Conservation (phyloP, 495 filamentous ascomycete species). For the Darksidea phi region DNA sequence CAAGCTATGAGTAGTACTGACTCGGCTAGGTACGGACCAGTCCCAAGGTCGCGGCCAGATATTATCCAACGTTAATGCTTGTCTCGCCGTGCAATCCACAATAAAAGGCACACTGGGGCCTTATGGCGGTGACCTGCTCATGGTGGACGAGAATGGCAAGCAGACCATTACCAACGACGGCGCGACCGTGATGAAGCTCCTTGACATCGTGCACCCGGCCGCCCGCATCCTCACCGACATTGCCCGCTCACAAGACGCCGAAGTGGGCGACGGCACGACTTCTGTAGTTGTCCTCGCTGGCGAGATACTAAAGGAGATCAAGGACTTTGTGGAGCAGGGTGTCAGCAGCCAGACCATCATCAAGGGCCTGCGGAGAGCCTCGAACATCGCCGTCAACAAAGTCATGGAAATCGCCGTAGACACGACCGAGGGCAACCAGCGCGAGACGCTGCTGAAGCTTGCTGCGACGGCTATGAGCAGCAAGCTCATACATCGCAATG, state of each 20-base stretch:
- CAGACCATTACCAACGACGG: conserved; percentile 99
- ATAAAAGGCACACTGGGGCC: conserved; percentile 95
- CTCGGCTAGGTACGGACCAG: conserved; percentile 77
- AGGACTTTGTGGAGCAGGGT: conserved; percentile 91
- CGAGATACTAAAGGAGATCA: conserved; percentile 93
- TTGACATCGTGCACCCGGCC: conserved; percentile 97
- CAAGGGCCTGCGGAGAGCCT: conserved; percentile 88
- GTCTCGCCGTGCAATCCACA: conserved; percentile 92
- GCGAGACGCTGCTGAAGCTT: conserved; percentile 84
- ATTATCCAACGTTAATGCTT: conserved; percentile 97
- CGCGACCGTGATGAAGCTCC: conserved; percentile 98
- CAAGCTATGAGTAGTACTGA: conserved; percentile 16
- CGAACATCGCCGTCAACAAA: conserved; percentile 93
- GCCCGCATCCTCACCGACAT: conserved; percentile 98
- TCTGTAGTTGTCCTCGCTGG: conserved; percentile 95
- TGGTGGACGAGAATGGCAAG: conserved; percentile 91
- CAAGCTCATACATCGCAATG: conserved; percentile 97
- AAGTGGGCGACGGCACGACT: conserved; percentile 96
- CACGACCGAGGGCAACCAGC: conserved; percentile 79
- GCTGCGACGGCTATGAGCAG: conserved; percentile 99
- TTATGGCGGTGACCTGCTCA: conserved; percentile 91
- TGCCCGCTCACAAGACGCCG: conserved; percentile 96
- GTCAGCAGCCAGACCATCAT: conserved; percentile 97
- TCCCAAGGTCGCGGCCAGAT: conserved; percentile 97
- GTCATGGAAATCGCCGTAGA: conserved; percentile 94